These are phyloP conservation scores for Penicillium capsulatum DNA, from an alignment of 2,329 filamentous ascomycete species.

Conservation along the genomic window DNA sequence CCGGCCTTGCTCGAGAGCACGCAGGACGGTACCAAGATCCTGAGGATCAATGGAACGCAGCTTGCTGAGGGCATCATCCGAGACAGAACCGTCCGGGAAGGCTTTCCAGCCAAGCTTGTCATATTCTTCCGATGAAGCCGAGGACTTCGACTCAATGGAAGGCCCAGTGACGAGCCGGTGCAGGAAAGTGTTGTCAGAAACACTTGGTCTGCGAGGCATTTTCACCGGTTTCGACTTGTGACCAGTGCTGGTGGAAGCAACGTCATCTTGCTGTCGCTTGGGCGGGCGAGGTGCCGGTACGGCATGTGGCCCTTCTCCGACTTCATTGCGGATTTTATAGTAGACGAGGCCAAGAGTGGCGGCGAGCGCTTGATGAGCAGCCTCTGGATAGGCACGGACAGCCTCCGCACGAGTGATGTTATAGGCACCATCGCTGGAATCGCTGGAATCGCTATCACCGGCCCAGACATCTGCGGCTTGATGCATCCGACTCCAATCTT, in stretches of 20 bases:
- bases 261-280: conserved; percentile 37
- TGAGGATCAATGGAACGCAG: conserved; percentile 36
- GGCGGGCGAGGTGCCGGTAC: conserved; percentile 28
- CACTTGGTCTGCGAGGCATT: conserved; percentile 30
- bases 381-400: conserved; percentile 35
- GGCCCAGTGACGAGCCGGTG: conserved; percentile 33
- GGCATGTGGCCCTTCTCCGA: conserved; percentile 32
- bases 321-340: conserved; percentile 41
- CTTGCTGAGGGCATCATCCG: conserved; percentile 38
- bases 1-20: conserved; percentile 35
- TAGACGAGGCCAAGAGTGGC: conserved; percentile 40
- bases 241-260: conserved; percentile 29
- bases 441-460: conserved; percentile 38
- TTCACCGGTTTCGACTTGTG: conserved; percentile 36
- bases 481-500: conserved; percentile 38
- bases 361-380: conserved; percentile 39
- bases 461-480: conserved; percentile 25
- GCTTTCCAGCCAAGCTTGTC: conserved; percentile 26
- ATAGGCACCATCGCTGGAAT: conserved; percentile 36
- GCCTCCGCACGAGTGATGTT: conserved; percentile 36
- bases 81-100: conserved; percentile 28
- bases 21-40: conserved; percentile 33
- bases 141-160: conserved; percentile 28
- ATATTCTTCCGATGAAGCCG: conserved; percentile 10
- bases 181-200: conserved; percentile 28